Conservation (phyloP, 106 monocot genomes). For the Hemerocallis citrina region DNA sequence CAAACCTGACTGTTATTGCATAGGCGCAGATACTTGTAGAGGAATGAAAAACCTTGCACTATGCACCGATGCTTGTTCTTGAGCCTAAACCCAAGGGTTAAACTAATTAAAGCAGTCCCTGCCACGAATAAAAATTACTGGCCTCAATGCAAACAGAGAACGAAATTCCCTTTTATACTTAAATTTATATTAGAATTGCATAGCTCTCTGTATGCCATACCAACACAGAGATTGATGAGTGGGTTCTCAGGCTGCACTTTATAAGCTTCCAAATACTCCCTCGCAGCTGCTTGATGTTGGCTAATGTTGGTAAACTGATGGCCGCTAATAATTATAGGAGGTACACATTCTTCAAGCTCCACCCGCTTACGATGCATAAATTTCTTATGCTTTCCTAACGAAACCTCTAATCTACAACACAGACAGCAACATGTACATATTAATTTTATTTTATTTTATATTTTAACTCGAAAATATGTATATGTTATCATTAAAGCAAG, state of each 20-base stretch:
- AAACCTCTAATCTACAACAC: not conserved
- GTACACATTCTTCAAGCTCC: conserved; percentile 40
- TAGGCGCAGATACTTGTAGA: conserved; percentile 60
- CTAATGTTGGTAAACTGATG: conserved; percentile 71
- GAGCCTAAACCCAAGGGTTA: conserved; percentile 86
- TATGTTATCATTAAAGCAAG: no score
- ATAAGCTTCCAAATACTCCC: conserved; percentile 81
- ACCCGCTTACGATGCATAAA: conserved; percentile 41
- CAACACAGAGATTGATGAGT: conserved; percentile 80
- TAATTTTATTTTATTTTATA: no score
- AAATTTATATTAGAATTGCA: not conserved
- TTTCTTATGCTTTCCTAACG: conserved; percentile 21
- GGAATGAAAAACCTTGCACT: conserved; percentile 75
- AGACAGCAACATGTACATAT: no score
- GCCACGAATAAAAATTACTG: conserved; percentile 11
- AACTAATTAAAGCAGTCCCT: conserved; percentile 86
- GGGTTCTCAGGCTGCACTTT: conserved; percentile 82
- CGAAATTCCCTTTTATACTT: not conserved
- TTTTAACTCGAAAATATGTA: no score
- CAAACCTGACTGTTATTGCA: conserved; percentile 82
- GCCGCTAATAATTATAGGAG: conserved; percentile 70
- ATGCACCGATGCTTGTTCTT: conserved; percentile 79
- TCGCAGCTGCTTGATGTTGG: conserved; percentile 83
- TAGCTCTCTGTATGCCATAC: conserved; percentile 23
- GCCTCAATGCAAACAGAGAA: not conserved